Conservation (phyloP, 345 rosid genomes). For the Salix koriyanagi region DNA sequence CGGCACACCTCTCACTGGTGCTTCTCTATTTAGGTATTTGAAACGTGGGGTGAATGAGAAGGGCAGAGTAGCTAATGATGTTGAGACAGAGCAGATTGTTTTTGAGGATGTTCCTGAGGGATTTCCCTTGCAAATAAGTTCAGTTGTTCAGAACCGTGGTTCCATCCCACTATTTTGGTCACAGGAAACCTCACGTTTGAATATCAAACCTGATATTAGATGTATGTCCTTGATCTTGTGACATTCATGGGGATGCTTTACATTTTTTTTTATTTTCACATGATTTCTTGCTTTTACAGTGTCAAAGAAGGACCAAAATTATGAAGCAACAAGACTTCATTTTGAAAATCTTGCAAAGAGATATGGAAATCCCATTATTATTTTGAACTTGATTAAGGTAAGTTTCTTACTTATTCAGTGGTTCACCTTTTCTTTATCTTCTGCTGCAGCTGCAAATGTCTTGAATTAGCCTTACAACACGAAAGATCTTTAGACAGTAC, state of each 20-base stretch:
- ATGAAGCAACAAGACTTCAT: slow-evolving; percentile 90
- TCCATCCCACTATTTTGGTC: slow-evolving; percentile 99
- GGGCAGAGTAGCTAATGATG: slow-evolving; percentile 98
- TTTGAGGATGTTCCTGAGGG: slow-evolving; percentile 73
- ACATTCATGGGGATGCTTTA: slow-evolving; percentile 6
- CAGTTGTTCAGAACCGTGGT: slow-evolving; percentile 96
- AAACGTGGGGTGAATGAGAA: slow-evolving; percentile 95
- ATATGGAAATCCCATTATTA: slow-evolving; percentile 93
- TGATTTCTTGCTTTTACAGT: slow-evolving; percentile 44
- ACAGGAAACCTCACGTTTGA: slow-evolving; percentile 95
- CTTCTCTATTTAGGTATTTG: slow-evolving; percentile 56
- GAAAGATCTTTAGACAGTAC: slow-evolving; percentile 3
- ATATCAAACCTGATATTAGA: slow-evolving; percentile 88
- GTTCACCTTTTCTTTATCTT: not conserved
- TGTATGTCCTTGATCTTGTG: slow-evolving; percentile 47
- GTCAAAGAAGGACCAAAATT: slow-evolving; percentile 81
- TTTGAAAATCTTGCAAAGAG: slow-evolving; percentile 83
- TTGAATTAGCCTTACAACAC: not conserved
- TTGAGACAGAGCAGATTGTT: slow-evolving; percentile 96
- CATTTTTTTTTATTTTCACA: slow-evolving; percentile 4
- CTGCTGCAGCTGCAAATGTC: not conserved
- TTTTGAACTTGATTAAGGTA: slow-evolving; percentile 92
- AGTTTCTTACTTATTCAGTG: slow-evolving; percentile 15
- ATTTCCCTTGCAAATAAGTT: slow-evolving; percentile 69
- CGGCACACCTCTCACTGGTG: not conserved